Percentiles rank a stretch among this genome's conserved stretches.
Evolutionary conservation across 345 rosid genomes (phyloP).

Genomic region (Citrus maxima): DNA sequence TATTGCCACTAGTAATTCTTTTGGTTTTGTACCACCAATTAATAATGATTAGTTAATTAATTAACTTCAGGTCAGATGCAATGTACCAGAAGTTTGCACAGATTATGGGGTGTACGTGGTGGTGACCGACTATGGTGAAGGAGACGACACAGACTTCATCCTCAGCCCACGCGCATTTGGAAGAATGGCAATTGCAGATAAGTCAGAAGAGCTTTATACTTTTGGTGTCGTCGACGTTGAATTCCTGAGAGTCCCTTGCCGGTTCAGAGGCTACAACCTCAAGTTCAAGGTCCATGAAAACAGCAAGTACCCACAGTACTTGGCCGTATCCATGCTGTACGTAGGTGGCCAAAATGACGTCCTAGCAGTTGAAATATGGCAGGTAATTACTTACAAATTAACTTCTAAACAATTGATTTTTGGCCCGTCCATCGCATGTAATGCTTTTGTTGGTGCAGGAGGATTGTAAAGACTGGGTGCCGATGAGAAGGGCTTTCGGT

Average conservation of each 20-base stretch:
- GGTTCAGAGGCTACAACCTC: slow-evolving; percentile 41
- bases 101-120: slow-evolving; percentile 62
- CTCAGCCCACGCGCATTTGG: slow-evolving; percentile 65
- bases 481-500: slow-evolving; percentile 73
- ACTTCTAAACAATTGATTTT: too few relatives aligned
- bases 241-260: slow-evolving; percentile 66
- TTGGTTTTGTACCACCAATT: background rate
- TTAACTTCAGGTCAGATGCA: slow-evolving; percentile 67
- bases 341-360: slow-evolving; percentile 56
- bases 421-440: too few relatives aligned
- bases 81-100: slow-evolving; percentile 46
- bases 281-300: slow-evolving; percentile 61
- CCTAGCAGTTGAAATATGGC: slow-evolving; percentile 58
- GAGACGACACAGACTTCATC: slow-evolving; percentile 76
- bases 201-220: slow-evolving; percentile 38
- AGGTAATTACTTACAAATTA: slow-evolving; percentile 28
- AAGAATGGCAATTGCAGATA: slow-evolving; percentile 41
- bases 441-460: slow-evolving; percentile 31
- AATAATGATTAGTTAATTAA: background rate
- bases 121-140: slow-evolving; percentile 87
- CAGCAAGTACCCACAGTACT: slow-evolving; percentile 61
- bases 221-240: slow-evolving; percentile 75
- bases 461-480: slow-evolving; percentile 55
- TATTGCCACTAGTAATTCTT: background rate
- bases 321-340: slow-evolving; percentile 55